A percentile compares a stretch with the other conserved stretches of the same genome.
Conservation (phyloP, 257 asterid species). For the Verbascum thapsus region DNA sequence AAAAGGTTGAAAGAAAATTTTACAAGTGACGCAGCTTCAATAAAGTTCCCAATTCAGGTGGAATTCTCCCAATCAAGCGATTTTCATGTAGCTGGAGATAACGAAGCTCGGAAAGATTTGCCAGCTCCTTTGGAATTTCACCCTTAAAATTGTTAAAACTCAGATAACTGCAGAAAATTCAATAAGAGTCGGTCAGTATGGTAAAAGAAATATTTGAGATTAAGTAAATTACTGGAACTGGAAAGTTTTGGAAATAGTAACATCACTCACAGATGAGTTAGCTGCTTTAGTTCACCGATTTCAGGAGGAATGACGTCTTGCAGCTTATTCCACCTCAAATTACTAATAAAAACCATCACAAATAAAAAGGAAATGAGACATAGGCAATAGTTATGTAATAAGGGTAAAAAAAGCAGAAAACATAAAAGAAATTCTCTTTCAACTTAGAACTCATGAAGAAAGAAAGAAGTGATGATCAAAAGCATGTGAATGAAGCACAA, state of each 20-base stretch:
- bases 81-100: constrained; percentile 94
- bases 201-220: constrained; percentile 8
- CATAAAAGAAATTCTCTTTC: too few relatives aligned
- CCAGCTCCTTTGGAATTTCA: constrained; percentile 94
- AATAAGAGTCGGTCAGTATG: constrained; percentile 17
- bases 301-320: constrained; percentile 98
- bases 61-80: constrained; percentile 83
- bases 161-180: constrained; percentile 66
- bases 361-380: constrained; percentile 12
- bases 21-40: constrained; percentile 88
- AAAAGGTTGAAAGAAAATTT: constrained; percentile 30
- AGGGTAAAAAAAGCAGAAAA: too few relatives aligned
- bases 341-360: constrained; percentile 44
- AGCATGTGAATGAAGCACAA: too few relatives aligned
- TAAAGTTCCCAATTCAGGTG: constrained; percentile 91
- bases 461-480: too few relatives aligned
- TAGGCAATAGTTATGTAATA: too few relatives aligned
- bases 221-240: constrained; percentile 15
- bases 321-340: constrained; percentile 97
- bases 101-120: constrained; percentile 93
- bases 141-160: constrained; percentile 96
- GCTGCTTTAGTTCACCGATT: constrained; percentile 91
- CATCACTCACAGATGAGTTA: constrained; percentile 86
- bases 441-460: too few relatives aligned
- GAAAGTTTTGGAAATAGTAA: constrained; percentile 29